These are phyloP conservation scores for Nowakowskiella sp. DNA, from an alignment of 192 early-diverging fungal species.

Conservation along the genomic window DNA sequence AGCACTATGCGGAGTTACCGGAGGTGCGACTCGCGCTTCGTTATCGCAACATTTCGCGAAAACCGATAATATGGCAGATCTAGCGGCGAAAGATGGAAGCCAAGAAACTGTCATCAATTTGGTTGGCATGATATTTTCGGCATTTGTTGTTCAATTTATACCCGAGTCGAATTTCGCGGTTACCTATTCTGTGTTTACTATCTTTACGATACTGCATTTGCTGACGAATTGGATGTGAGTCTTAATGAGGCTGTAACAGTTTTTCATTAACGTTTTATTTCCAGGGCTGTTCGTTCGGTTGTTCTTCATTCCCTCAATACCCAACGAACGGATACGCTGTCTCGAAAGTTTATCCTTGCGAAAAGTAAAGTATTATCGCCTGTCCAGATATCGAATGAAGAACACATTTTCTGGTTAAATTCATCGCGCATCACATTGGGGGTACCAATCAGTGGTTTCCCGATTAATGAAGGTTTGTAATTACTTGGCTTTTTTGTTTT, in stretches of 20 bases:
- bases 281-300: constrained; percentile 20
- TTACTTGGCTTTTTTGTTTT: too few species aligned
- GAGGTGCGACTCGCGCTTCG: constrained; percentile 28
- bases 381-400: too few species aligned
- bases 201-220: constrained; percentile 21
- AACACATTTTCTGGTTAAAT: too few species aligned
- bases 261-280: constrained; percentile 30
- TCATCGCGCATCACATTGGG: too few species aligned
- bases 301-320: constrained; percentile 29
- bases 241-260: too few species aligned
- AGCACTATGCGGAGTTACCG: constrained; percentile 30
- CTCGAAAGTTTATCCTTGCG: too few species aligned
- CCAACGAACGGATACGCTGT: too few species aligned
- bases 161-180: constrained; percentile 2
- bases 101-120: constrained; percentile 39
- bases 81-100: constrained; percentile 38
- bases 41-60: constrained; percentile 36
- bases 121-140: constrained; percentile 19
- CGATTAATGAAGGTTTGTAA: too few species aligned
- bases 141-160: constrained; percentile 2
- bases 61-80: constrained; percentile 21
- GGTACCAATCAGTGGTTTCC: too few species aligned
- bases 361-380: too few species aligned
- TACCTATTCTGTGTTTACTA: constrained; percentile 9
- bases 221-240: not conserved